Evolutionary conservation across 768 basidiomycete species (phyloP).

Genomic region (Myochromella boudieri): DNA sequence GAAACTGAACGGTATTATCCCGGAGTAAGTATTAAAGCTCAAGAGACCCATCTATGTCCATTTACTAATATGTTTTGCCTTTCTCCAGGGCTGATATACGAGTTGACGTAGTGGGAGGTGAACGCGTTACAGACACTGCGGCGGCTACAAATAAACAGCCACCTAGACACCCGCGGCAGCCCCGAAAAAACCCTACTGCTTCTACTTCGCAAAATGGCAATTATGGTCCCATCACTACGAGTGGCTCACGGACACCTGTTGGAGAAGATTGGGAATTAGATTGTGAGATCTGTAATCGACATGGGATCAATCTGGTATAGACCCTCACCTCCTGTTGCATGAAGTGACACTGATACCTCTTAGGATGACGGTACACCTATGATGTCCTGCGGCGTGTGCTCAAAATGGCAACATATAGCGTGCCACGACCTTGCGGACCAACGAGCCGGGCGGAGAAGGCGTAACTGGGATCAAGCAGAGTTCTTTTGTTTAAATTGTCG

Average conservation of each 20-base stretch:
- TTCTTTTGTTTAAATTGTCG: conserved; percentile 73
- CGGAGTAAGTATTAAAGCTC: no score
- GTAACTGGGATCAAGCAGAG: conserved; percentile 86
- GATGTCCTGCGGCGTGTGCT: conserved; percentile 80
- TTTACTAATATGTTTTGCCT: background rate
- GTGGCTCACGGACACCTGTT: conserved; percentile 50
- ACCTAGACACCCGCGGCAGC: conserved; percentile 1
- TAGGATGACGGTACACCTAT: conserved; percentile 82
- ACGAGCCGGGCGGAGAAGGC: conserved; percentile 57
- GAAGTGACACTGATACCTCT: conserved; percentile 4
- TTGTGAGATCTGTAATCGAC: conserved; percentile 80
- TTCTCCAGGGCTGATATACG: conserved; percentile 5
- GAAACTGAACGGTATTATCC: no score
- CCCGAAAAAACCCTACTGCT: conserved; percentile 8
- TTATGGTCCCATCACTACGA: conserved; percentile 1
- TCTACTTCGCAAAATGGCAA: conserved; percentile 7
- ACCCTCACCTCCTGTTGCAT: background rate
- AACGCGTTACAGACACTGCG: background rate
- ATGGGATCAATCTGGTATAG: conserved; percentile 72
- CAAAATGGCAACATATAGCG: conserved; percentile 85
- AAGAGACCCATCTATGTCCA: no score
- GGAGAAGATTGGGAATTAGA: conserved; percentile 82
- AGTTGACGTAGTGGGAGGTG: conserved; percentile 7
- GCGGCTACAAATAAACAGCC: background rate
- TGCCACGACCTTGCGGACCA: conserved; percentile 80